These are phyloP conservation scores for Ensete glaucum DNA, from an alignment of 176 grass and related monocot species.

Conservation along the genomic window DNA sequence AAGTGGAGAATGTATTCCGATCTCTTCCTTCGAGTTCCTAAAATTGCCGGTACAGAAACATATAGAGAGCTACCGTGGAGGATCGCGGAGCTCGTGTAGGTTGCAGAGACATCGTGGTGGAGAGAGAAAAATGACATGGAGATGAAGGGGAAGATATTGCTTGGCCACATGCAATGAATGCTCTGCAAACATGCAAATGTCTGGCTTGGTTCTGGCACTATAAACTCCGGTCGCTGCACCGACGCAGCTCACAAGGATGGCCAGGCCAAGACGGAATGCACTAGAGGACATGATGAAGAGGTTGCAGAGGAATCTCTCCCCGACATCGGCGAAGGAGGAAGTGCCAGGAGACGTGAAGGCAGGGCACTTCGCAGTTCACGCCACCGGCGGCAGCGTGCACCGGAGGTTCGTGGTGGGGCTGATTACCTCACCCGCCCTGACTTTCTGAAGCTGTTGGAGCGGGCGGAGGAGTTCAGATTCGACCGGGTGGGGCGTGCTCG, in stretches of 20 bases:
- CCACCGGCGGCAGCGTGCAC: not conserved
- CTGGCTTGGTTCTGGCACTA: too few relatives aligned
- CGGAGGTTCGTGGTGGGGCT: slow-evolving; percentile 4
- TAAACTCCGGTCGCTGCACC: too few relatives aligned
- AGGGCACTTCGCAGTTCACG: not conserved
- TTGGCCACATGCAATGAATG: too few relatives aligned
- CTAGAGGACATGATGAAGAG: not conserved
- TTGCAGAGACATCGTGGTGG: too few relatives aligned
- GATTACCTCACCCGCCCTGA: not conserved
- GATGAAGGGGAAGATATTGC: too few relatives aligned
- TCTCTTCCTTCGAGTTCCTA: too few relatives aligned
- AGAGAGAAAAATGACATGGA: too few relatives aligned
- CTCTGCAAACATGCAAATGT: too few relatives aligned
- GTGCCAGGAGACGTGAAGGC: slow-evolving; percentile 1
- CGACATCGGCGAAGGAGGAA: not conserved
- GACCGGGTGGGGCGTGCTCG: not conserved
- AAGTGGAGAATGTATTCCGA: too few relatives aligned
- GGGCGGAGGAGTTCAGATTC: not conserved
- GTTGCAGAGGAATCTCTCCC: not conserved
- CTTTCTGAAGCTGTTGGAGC: slow-evolving; percentile 4
- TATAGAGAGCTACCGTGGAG: too few relatives aligned
- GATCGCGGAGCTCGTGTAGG: too few relatives aligned
- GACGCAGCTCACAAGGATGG: not conserved
- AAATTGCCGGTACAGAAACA: too few relatives aligned
- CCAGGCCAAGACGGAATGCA: not conserved